Base-by-base conservation (phyloP, 2,329 filamentous ascomycete genomes). In the Xylaria multiplex region DNA sequence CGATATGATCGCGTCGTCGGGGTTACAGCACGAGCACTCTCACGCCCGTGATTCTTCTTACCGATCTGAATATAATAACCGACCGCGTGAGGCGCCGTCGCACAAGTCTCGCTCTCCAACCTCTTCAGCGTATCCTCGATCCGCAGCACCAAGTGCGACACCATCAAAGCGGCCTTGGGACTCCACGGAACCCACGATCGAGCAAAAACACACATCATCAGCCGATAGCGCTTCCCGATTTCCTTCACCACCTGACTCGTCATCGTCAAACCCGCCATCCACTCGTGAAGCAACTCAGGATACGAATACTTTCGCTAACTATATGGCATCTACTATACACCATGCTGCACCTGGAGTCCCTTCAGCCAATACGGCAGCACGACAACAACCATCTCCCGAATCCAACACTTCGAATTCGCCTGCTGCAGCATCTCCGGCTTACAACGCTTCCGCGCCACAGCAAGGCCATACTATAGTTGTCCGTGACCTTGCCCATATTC, bases 401-500 rank as follows among this genome's bases (percentile, higher is more conserved):
- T 70, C 75, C 14, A 72, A 76, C 48, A 63, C 72, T 2, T 72
- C 74, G 24, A 69, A 59, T 24, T 72, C 72, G 13, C 73, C 75
- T 3, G 54, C 67, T 8, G 48, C 75, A 62, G 42, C 74, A 45
- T 66, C 74, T 40, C 70, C 73, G 57, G 73, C 77, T 59, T 74
- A 79, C 52, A 77, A 77, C 60, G 75, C 78, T 60, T 77, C 80
- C 2, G 76, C 79, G 22, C 75, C 77, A 9, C 78, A 80, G 64
- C 77, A 79, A 59, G 83, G 85, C 59, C 82, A 79, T 11, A 85
- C 85, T 3, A 92, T 98, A 75, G 91, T 92, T 76, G 90, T 99
- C 49, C 91, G 92, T 74, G 93, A 97, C 78, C 84, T 99, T 56
- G 91, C 91, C 48, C 96, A 99, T 76, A 95, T 99, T 68, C 92